Evolutionary conservation across 106 monocot species (phyloP), one percentile per base, ranked within the genome.

Genomic region (Platanthera zijinensis): DNA sequence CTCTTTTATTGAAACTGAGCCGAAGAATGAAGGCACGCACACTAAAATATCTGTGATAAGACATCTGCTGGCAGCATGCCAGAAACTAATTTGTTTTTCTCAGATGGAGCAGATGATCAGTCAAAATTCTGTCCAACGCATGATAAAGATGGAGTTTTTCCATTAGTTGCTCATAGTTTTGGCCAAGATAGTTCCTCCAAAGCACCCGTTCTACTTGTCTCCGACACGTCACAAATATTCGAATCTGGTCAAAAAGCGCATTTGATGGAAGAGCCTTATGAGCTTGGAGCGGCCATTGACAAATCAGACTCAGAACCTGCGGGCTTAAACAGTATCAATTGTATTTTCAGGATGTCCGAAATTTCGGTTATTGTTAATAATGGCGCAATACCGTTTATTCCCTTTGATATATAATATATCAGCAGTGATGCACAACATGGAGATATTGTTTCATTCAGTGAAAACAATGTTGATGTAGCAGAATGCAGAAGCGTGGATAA

Each of bases 351-450:
- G 22, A 51, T 4, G 52, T 45, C 18, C 28, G 59, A 51, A 77
- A 8, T 13, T 77, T 57, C 6, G 49, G 62, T 21, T 77, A 49
- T 46, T 50, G 21, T 47, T 75, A 61, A 77, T 80, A 63, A 75
- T n/a, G 48, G 19, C n/a, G 49, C 52, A 17, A 47, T n/a, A n/a
- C n/a, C n/a, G n/a, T n/a, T n/a, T n/a, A n/a, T n/a, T n/a, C n/a
- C n/a, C n/a, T n/a, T n/a, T n/a, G n/a, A n/a, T n/a, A n/a, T n/a
- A n/a, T n/a, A n/a, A n/a, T n/a, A n/a, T n/a, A n/a, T n/a, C n/a
- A n/a, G n/a, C n/a, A n/a, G n/a, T n/a, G n/a, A n/a, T n/a, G n/a
- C n/a, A n/a, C n/a, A n/a, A n/a, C n/a, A n/a, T n/a, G n/a, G n/a
- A n/a, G n/a, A n/a, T n/a, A n/a, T n/a, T n/a, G n/a, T n/a, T n/a